Evolutionary conservation across 176 grass and related monocot species (phyloP).

Genomic region (Eragrostis nindensis): DNA sequence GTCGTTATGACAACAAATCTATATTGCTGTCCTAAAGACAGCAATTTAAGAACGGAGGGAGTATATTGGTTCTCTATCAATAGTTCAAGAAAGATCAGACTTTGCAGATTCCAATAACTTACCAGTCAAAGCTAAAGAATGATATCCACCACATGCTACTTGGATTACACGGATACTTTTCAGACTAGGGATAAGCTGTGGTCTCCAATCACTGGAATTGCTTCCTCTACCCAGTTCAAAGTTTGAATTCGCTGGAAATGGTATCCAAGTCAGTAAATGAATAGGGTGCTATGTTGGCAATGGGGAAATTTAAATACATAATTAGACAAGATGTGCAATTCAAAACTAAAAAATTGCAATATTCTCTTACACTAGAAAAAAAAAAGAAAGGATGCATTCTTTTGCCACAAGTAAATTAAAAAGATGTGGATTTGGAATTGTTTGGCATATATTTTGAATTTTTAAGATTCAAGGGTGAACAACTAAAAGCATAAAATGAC

Average conservation of each 20-base stretch:
- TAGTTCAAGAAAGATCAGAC: conserved; percentile 7
- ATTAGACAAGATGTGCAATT: conserved; percentile 9
- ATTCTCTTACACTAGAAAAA: neutral
- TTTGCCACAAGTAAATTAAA: neutral
- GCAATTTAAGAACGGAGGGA: too few relatives aligned
- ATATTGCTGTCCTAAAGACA: too few relatives aligned
- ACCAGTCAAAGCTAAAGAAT: conserved; percentile 86
- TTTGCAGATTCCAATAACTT: conserved; percentile 20
- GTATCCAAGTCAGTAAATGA: conserved; percentile 23
- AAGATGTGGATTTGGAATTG: neutral
- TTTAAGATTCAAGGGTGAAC: neutral
- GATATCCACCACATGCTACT: conserved; percentile 88
- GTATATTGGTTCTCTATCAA: neutral
- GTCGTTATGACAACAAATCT: too few relatives aligned
- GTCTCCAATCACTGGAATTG: conserved; percentile 86
- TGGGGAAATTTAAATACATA: conserved; percentile 1
- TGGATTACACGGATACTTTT: conserved; percentile 66
- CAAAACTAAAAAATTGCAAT: conserved; percentile 15
- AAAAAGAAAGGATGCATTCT: conserved; percentile 21
- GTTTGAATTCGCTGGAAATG: conserved; percentile 92
- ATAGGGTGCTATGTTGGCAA: neutral
- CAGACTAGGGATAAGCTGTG: conserved; percentile 66
- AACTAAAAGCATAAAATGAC: neutral
- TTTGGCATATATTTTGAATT: neutral
- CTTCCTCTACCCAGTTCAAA: conserved; percentile 87